Percentiles rank a stretch among this genome's conserved stretches.
phyloP scores from a whole-genome alignment of 192 early-diverging fungal genomes.

The Backusella mclennaniae region DNA sequence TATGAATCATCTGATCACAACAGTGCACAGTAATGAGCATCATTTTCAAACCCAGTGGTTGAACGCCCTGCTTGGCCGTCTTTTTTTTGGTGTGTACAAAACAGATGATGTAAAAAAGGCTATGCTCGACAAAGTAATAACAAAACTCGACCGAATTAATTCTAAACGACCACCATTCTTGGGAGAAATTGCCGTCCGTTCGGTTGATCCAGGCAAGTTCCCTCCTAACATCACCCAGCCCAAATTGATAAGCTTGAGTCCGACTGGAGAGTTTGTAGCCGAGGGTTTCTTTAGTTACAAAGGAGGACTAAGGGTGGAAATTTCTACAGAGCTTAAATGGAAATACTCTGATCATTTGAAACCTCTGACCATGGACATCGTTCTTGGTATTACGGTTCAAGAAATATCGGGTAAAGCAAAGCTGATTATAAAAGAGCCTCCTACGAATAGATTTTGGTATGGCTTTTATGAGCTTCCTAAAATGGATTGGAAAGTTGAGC shows the following conservation, averaged over 20 bases:
- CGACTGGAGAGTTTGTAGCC: constrained; percentile 68
- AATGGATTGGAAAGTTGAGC: constrained; percentile 74
- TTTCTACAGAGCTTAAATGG: constrained; percentile 55
- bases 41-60: constrained; percentile 72
- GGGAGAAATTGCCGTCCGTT: constrained; percentile 78
- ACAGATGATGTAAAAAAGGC: constrained; percentile 60
- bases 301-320: constrained; percentile 76
- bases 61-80: constrained; percentile 80
- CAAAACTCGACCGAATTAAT: constrained; percentile 66
- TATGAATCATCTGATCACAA: constrained; percentile 42
- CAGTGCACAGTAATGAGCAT: constrained; percentile 59
- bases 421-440: constrained; percentile 77
- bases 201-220: constrained; percentile 76
- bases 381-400: constrained; percentile 75
- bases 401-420: constrained; percentile 75
- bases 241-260: constrained; percentile 60
- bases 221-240: constrained; percentile 82
- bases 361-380: constrained; percentile 73
- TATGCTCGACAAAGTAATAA: constrained; percentile 65
- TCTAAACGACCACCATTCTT: constrained; percentile 69
- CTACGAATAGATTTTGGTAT: constrained; percentile 87
- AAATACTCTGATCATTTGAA: constrained; percentile 45
- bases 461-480: constrained; percentile 82
- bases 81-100: constrained; percentile 75
- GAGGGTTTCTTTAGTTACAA: constrained; percentile 81